phyloP scores from a whole-genome alignment of 495 filamentous ascomycete species.

The Neurospora tetraspora region DNA sequence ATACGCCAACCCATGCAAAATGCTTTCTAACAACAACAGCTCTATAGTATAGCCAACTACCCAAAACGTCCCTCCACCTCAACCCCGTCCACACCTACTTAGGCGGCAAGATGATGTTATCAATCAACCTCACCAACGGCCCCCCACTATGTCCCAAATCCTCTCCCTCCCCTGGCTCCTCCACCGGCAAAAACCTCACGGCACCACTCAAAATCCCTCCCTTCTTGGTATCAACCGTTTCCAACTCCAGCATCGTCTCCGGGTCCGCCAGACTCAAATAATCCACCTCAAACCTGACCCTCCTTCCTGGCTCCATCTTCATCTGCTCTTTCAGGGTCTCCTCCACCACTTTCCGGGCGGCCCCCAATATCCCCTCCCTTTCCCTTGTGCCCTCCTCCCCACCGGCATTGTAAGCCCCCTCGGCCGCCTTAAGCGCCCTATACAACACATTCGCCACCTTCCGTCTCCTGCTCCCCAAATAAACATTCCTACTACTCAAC shows the following conservation, averaged over 20 bases:
- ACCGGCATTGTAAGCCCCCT: constrained; percentile 45
- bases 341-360: constrained; percentile 46
- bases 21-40: background rate
- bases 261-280: constrained; percentile 85
- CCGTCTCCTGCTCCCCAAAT: constrained; percentile 68
- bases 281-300: constrained; percentile 72
- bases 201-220: constrained; percentile 85
- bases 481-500: constrained; percentile 91
- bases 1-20: background rate
- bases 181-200: constrained; percentile 77
- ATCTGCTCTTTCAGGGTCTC: constrained; percentile 50
- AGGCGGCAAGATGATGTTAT: constrained; percentile 74
- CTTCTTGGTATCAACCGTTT: constrained; percentile 47
- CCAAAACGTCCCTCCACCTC: background rate
- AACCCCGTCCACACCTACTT: background rate
- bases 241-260: constrained; percentile 66
- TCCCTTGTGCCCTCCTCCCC: constrained; percentile 36
- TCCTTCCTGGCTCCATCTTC: constrained; percentile 45
- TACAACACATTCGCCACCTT: constrained; percentile 60
- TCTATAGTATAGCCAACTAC: background rate
- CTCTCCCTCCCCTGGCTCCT: constrained; percentile 56
- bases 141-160: constrained; percentile 61
- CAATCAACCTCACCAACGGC: constrained; percentile 73
- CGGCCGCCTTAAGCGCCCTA: constrained; percentile 57
- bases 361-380: constrained; percentile 55